A percentile compares a stretch with the other conserved stretches of the same genome.
phyloP scores from a whole-genome alignment of 2,329 filamentous ascomycete genomes.

The Nothophoma quercina region DNA sequence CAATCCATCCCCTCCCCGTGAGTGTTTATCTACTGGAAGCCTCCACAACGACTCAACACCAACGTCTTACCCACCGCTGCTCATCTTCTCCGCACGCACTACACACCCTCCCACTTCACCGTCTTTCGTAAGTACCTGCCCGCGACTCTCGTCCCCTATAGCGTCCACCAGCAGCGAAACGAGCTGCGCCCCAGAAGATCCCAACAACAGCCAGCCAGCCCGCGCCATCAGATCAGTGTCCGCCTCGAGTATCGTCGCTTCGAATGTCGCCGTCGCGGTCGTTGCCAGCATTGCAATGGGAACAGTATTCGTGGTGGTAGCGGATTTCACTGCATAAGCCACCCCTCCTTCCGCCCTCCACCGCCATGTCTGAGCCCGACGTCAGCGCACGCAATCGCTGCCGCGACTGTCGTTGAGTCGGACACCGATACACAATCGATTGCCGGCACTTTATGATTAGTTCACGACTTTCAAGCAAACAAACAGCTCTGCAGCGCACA shows the following conservation, averaged over 20 bases:
- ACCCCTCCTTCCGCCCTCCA: slow-evolving; percentile 41
- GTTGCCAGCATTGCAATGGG: slow-evolving; percentile 21
- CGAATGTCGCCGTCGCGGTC: slow-evolving; percentile 14
- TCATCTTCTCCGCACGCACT: slow-evolving; percentile 20
- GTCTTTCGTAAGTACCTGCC: slow-evolving; percentile 43
- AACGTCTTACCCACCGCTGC: slow-evolving; percentile 27
- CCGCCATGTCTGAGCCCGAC: slow-evolving; percentile 21
- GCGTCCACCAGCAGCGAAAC: slow-evolving; percentile 31
- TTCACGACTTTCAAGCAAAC: background rate
- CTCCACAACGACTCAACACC: slow-evolving; percentile 29
- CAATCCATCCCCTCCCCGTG: slow-evolving; percentile 29
- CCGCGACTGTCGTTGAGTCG: background rate
- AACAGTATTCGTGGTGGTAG: slow-evolving; percentile 21
- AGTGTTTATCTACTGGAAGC: slow-evolving; percentile 34
- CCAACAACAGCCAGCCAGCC: slow-evolving; percentile 23
- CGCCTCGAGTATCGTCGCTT: slow-evolving; percentile 19
- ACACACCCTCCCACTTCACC: slow-evolving; percentile 19
- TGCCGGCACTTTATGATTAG: background rate
- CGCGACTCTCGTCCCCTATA: slow-evolving; percentile 37
- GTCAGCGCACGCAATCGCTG: slow-evolving; percentile 30
- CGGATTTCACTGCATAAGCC: slow-evolving; percentile 31
- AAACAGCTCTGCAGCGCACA: slow-evolving; percentile 22
- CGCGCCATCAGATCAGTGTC: slow-evolving; percentile 28
- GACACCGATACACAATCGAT: background rate
- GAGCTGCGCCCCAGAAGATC: slow-evolving; percentile 38